Evolutionary conservation across 768 basidiomycete genomes (phyloP).

Genomic region (Macrolepiota albuminosa): DNA sequence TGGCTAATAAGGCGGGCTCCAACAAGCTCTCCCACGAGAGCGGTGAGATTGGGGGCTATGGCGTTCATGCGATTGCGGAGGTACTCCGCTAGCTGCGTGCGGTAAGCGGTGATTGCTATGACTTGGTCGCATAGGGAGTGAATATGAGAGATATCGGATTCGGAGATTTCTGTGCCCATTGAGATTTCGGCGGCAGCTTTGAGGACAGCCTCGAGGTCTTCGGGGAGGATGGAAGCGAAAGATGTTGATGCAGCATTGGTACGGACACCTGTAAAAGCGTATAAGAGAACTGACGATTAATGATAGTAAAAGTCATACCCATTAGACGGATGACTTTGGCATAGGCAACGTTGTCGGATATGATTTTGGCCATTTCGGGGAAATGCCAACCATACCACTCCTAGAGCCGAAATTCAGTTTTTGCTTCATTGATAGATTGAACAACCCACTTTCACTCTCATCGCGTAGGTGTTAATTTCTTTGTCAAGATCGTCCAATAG

Average conservation of each 20-base stretch:
- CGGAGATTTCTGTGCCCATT: constrained; percentile 99
- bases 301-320: constrained; percentile 46
- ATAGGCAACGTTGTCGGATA: constrained; percentile 95
- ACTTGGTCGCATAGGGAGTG: constrained; percentile 97
- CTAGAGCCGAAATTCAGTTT: constrained; percentile 33
- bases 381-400: constrained; percentile 99
- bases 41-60: constrained; percentile 95
- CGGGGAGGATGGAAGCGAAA: constrained; percentile 88
- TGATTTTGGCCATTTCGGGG: constrained; percentile 98
- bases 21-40: constrained; percentile 87
- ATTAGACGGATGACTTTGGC: constrained; percentile 90
- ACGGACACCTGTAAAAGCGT: constrained; percentile 66
- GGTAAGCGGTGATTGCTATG: constrained; percentile 93
- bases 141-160: constrained; percentile 95
- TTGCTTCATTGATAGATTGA: background rate
- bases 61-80: constrained; percentile 97
- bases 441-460: constrained; percentile 87
- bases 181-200: constrained; percentile 97
- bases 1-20: constrained; percentile 93
- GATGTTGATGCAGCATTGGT: constrained; percentile 86
- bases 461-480: constrained; percentile 98
- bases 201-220: constrained; percentile 92
- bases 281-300: background rate
- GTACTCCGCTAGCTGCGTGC: constrained; percentile 93
- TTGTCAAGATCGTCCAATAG: constrained; percentile 98